These are phyloP conservation scores for Tylopilus sp. DNA, from an alignment of 768 basidiomycete species.

Conservation along the genomic window DNA sequence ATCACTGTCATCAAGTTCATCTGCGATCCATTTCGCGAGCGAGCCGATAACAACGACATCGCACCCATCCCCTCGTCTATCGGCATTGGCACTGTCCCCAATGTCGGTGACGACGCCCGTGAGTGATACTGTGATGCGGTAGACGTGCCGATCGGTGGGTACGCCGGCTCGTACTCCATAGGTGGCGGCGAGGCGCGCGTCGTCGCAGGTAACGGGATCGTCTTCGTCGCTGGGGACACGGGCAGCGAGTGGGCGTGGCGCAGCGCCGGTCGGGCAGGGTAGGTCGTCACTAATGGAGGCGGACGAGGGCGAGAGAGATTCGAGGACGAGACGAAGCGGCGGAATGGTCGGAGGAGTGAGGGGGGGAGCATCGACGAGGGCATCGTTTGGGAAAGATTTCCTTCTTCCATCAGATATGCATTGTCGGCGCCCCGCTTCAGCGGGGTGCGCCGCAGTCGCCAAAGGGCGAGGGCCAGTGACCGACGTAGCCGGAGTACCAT, in stretches of 20 bases:
- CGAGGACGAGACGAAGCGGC: constrained; percentile 24
- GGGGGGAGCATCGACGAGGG: constrained; percentile 20
- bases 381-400: constrained; percentile 7
- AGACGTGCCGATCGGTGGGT: constrained; percentile 27
- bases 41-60: constrained; percentile 30
- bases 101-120: constrained; percentile 29
- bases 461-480: constrained; percentile 43
- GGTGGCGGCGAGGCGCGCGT: constrained; percentile 5
- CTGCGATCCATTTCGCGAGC: constrained; percentile 67
- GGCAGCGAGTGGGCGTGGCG: constrained; percentile 24
- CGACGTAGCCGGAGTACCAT: constrained; percentile 58
- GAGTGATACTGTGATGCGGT: constrained; percentile 34
- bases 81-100: constrained; percentile 9
- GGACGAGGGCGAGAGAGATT: constrained; percentile 20
- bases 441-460: constrained; percentile 42
- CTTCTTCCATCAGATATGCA: constrained; percentile 49
- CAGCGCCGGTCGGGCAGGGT: constrained; percentile 11
- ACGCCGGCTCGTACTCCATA: constrained; percentile 17
- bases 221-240: constrained; percentile 5
- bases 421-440: constrained; percentile 31
- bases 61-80: constrained; percentile 6
- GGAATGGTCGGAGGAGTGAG: constrained; percentile 28
- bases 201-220: neutral
- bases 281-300: constrained; percentile 16
- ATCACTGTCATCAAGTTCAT: constrained; percentile 55